Conservation (phyloP, 192 early-diverging fungal genomes). For the Glomus cerebriforme region DNA sequence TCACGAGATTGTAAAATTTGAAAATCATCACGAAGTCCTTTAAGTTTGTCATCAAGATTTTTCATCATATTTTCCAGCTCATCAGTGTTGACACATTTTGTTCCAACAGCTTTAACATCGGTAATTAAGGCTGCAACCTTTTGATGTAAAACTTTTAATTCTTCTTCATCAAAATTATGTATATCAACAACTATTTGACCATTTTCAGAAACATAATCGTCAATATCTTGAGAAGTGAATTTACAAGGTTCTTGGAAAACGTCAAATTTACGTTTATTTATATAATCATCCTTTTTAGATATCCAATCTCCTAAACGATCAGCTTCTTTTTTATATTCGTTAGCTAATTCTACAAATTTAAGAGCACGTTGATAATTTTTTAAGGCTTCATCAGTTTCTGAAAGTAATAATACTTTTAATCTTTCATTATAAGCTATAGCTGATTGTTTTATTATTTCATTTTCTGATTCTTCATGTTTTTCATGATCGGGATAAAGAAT, state of each 20-base stretch:
- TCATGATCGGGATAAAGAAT: slow-evolving; percentile 20
- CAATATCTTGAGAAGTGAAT: slow-evolving; percentile 29
- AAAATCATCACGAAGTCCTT: slow-evolving; percentile 1
- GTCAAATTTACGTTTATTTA: slow-evolving; percentile 32
- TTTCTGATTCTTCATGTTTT: slow-evolving; percentile 23
- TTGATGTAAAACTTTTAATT: slow-evolving; percentile 27
- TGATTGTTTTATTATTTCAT: slow-evolving; percentile 2
- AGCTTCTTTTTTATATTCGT: slow-evolving; percentile 32
- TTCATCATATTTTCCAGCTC: slow-evolving; percentile 24
- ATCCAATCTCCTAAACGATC: slow-evolving; percentile 28
- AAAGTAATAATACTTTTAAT: not conserved
- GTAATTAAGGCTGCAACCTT: slow-evolving; percentile 28
- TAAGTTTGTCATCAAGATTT: not conserved
- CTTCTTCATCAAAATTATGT: slow-evolving; percentile 32
- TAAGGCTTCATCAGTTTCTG: slow-evolving; percentile 24
- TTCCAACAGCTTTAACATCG: slow-evolving; percentile 18
- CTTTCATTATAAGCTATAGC: not conserved
- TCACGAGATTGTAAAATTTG: not conserved
- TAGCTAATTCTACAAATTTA: not conserved
- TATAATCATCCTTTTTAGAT: slow-evolving; percentile 19
- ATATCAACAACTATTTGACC: slow-evolving; percentile 27
- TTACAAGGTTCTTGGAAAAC: slow-evolving; percentile 20
- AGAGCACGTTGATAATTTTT: slow-evolving; percentile 27
- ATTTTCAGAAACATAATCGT: slow-evolving; percentile 23
- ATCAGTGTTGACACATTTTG: slow-evolving; percentile 32